Conservation (phyloP, 2,329 filamentous ascomycete species). For the Pseudocercospora macadamiae region DNA sequence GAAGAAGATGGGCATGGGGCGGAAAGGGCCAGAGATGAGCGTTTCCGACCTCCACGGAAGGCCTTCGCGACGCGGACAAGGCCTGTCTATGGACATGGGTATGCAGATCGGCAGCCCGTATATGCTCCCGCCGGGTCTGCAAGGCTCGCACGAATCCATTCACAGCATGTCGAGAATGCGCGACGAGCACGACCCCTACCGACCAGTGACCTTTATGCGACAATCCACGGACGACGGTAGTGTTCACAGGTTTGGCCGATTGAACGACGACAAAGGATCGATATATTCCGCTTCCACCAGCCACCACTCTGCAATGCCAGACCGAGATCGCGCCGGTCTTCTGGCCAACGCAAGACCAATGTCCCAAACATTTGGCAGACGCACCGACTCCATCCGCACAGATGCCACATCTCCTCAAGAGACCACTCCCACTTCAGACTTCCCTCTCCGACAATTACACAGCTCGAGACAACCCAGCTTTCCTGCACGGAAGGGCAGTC, state of each 20-base stretch:
- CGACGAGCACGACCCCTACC: slow-evolving; percentile 82
- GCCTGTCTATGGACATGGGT: slow-evolving; percentile 57
- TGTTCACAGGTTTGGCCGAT: slow-evolving; percentile 22
- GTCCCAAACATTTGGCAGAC: slow-evolving; percentile 55
- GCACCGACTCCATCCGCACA: slow-evolving; percentile 37
- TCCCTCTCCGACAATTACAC: slow-evolving; percentile 30
- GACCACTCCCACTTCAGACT: slow-evolving; percentile 17
- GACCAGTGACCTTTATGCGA: slow-evolving; percentile 62
- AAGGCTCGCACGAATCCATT: slow-evolving; percentile 81
- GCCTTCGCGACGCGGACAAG: slow-evolving; percentile 43
- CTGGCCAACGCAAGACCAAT: slow-evolving; percentile 61
- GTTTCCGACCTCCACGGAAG: slow-evolving; percentile 52
- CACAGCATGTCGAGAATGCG: slow-evolving; percentile 79
- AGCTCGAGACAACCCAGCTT: slow-evolving; percentile 21
- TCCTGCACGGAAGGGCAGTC: slow-evolving; percentile 17
- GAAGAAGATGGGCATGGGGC: slow-evolving; percentile 46
- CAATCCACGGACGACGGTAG: slow-evolving; percentile 46
- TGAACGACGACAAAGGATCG: slow-evolving; percentile 48
- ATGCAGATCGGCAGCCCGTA: slow-evolving; percentile 82
- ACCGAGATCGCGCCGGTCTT: slow-evolving; percentile 51
- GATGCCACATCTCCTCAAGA: slow-evolving; percentile 26
- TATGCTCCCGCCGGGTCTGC: slow-evolving; percentile 80
- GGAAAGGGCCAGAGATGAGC: slow-evolving; percentile 55
- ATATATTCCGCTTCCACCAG: slow-evolving; percentile 56
- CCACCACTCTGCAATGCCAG: slow-evolving; percentile 40